Evolutionary conservation across 768 basidiomycete species (phyloP), one percentile per base, ranked within the genome.

Genomic region (Leucocoprinus birnbaumii): DNA sequence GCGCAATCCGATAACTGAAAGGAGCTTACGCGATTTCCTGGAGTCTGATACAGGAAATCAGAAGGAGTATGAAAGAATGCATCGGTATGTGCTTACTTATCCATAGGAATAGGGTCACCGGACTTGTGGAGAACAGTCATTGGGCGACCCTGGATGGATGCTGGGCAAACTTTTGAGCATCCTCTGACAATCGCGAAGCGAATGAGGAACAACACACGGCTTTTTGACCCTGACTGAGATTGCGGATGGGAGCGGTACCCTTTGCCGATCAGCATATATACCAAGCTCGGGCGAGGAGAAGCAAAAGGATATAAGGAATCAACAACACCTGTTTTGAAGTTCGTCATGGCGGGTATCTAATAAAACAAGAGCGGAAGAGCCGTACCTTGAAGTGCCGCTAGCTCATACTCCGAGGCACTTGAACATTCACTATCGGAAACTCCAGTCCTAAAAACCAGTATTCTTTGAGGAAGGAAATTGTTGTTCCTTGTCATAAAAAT

Each of bases 251-350:
- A 86, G 43, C 85, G 83, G 47, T 83, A 86, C 46, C 85, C 68
- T 64, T 88, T 88, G 1, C 80, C 82, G 6, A 87, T 86, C 16
- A 85, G 73, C 11, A 87, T 75, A 59, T 78, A 85, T 0, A 79
- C 77, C 0, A 87, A 18, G 1, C 64, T 68, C 0, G 84, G 82
- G 19, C 35, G 11, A 14, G 22, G 44, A 25, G 25, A 5, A 11
- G 6, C 11, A 5, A 5, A 10, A 3, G 58, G 59, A 59, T 26
- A 65, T 18, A 3, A 3, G 11, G 14, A 51, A 14, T 24, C 24
- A 22, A 53, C 6, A 7, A 34, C 49, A n/a, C 51, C 52, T 57
- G 22, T 25, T 19, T 1, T 16, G 14, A 14, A 16, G 6, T 5
- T 24, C 14, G 22, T 48, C 40, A 31, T 5, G 31, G 11, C 38